A percentile compares a stretch with the other conserved stretches of the same genome.
Conservation (phyloP, 202 grass and related monocot genomes). For the Setaria viridis region DNA sequence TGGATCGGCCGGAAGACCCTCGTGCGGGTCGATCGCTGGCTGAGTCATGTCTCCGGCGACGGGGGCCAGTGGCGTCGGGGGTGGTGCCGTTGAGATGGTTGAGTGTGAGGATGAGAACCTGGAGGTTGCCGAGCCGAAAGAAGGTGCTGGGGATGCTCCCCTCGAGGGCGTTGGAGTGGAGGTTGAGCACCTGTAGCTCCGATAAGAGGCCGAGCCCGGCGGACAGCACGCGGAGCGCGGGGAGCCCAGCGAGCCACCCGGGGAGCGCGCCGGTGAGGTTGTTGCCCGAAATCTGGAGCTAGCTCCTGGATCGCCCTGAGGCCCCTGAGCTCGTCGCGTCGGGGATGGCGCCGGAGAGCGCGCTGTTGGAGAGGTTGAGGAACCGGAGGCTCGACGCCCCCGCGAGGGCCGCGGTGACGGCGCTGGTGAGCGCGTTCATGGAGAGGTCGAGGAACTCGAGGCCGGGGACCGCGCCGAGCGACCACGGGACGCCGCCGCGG, state of each 20-base stretch:
- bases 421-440: constrained; percentile 66
- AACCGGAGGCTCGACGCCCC: constrained; percentile 52
- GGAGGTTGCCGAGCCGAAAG: constrained; percentile 64
- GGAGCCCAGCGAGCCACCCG: constrained; percentile 59
- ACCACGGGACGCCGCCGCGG: constrained; percentile 46
- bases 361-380: constrained; percentile 88
- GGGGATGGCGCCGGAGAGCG: constrained; percentile 51
- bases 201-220: constrained; percentile 65
- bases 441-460: constrained; percentile 89
- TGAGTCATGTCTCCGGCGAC: constrained; percentile 31
- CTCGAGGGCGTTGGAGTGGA: constrained; percentile 86
- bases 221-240: constrained; percentile 69
- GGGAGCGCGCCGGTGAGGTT: constrained; percentile 77
- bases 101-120: constrained; percentile 80
- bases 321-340: constrained; percentile 12
- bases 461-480: constrained; percentile 43
- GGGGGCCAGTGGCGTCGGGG: constrained; percentile 54
- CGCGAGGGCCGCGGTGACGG: constrained; percentile 49
- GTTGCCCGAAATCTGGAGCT: constrained; percentile 78
- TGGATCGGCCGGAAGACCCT: neutral
- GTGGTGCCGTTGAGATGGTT: constrained; percentile 79
- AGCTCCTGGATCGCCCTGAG: constrained; percentile 67
- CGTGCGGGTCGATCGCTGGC: neutral
- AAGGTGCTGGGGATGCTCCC: constrained; percentile 74
- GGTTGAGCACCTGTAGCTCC: constrained; percentile 73